phyloP scores from a whole-genome alignment of 148 eudicot genomes.

The Amaranthus hypochondriacus region DNA sequence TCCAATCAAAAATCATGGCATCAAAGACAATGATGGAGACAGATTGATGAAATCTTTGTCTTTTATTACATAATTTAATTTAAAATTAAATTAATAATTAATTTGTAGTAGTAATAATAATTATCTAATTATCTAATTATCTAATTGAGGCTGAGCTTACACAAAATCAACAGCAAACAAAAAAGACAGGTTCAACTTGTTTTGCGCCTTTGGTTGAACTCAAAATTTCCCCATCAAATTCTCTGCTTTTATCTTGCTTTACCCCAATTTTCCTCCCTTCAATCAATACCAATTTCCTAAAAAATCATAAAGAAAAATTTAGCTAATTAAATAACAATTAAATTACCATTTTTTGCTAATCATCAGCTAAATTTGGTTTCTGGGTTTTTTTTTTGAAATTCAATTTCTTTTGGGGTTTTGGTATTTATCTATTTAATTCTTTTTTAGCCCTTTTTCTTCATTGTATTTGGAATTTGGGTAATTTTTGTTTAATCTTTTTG shows the following conservation, averaged over 20 bases:
- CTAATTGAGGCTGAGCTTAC: no score
- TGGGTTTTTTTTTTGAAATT: not conserved
- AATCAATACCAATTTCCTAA: not conserved
- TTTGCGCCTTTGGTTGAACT: conserved; percentile 16
- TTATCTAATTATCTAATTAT: no score
- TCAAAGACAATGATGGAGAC: no score
- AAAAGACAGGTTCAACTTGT: conserved; percentile 25
- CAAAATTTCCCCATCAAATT: not conserved
- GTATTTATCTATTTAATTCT: conserved; percentile 6
- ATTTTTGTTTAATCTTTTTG: not conserved
- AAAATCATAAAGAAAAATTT: not conserved
- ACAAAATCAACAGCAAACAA: not conserved
- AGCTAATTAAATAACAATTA: not conserved
- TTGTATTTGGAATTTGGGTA: not conserved
- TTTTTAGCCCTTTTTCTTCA: not conserved
- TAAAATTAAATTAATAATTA: no score
- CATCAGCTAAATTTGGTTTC: not conserved
- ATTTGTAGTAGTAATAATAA: no score
- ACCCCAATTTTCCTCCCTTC: not conserved
- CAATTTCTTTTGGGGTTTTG: conserved; percentile 8
- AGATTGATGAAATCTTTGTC: no score
- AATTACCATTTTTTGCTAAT: not conserved
- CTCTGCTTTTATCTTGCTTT: conserved; percentile 4
- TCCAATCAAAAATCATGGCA: no score
- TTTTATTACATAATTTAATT: no score